Evolutionary conservation across 257 asterid genomes (phyloP), one percentile per base, ranked within the genome.

Genomic region (Solanum rostratum): DNA sequence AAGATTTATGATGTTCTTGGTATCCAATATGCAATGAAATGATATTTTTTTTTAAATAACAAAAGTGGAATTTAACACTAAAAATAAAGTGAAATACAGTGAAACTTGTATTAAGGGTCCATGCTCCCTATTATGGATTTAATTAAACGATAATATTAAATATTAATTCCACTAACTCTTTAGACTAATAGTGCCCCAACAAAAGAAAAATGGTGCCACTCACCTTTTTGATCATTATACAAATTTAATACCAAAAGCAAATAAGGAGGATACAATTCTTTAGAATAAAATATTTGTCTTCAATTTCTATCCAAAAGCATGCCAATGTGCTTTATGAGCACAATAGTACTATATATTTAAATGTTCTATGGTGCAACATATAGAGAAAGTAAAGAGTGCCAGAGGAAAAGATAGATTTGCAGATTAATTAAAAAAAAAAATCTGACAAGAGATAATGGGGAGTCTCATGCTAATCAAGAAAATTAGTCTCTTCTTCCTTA

Each of bases 181-280:
- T 86, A 90, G 92, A 94, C 94, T 92, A 15, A 49, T 93, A 90
- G 93, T 92, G 94, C 93, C 89, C 92, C 94, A 92, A 90, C 94
- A 92, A 94, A 91, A 89, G 92, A 82, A 93, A 91, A 88, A 93
- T 89, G 91, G 85, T 88, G 90, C 66, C 87, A 85, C 85, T 89
- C 89, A 88, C 88, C 96, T 90, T 93, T 93, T 87, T 87, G 84
- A 83, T 91, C 52, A 69, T 30, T 29, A 89, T 68, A 45, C 19
- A 49, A 89, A 39, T 88, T 88, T 88, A 74, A 84, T 91, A 85
- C 65, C 37, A 57, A 84, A 92, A 86, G 74, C 71, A 88, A 86
- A 86, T 85, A 84, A 86, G 24, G 70, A 85, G 3, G 69, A 88
- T 80, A 65, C 84, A 69, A 78, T 85, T 88, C 90, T 92, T 89